Percentiles rank a stretch among this genome's conserved stretches.
Evolutionary conservation across 2,329 filamentous ascomycete species (phyloP).

Genomic region (Phialophora verrucosa): DNA sequence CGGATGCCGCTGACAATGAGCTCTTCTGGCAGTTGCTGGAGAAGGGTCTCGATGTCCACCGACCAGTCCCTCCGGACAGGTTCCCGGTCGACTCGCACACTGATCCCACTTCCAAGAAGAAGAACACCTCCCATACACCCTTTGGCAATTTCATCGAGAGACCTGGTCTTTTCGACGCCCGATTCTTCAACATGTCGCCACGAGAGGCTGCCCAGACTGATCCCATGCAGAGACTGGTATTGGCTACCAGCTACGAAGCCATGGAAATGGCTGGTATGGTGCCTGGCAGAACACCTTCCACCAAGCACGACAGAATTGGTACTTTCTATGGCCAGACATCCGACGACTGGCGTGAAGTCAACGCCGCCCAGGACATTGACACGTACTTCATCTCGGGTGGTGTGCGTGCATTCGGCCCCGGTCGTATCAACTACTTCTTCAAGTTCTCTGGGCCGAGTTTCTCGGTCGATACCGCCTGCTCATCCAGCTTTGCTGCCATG

Average conservation of each 20-base stretch:
- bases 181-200: constrained; percentile 87
- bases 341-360: constrained; percentile 78
- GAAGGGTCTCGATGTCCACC: constrained; percentile 75
- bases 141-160: constrained; percentile 78
- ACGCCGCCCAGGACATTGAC: constrained; percentile 73
- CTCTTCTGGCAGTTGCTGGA: constrained; percentile 76
- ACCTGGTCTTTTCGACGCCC: constrained; percentile 77
- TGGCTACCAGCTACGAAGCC: constrained; percentile 80
- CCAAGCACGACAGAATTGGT: constrained; percentile 68
- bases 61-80: constrained; percentile 66
- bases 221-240: constrained; percentile 77
- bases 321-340: constrained; percentile 77
- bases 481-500: constrained; percentile 73
- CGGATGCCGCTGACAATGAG: constrained; percentile 72
- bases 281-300: constrained; percentile 72
- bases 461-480: constrained; percentile 79
- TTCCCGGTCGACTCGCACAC: constrained; percentile 74
- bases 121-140: constrained; percentile 77
- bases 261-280: constrained; percentile 81
- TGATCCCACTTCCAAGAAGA: constrained; percentile 72
- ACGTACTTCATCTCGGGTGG: constrained; percentile 71
- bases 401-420: constrained; percentile 64
- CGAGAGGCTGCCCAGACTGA: constrained; percentile 80
- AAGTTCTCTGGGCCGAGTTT: constrained; percentile 75
- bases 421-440: constrained; percentile 77